Conservation (phyloP, 208 protist genomes). For the Vickermania spadyakhi region DNA sequence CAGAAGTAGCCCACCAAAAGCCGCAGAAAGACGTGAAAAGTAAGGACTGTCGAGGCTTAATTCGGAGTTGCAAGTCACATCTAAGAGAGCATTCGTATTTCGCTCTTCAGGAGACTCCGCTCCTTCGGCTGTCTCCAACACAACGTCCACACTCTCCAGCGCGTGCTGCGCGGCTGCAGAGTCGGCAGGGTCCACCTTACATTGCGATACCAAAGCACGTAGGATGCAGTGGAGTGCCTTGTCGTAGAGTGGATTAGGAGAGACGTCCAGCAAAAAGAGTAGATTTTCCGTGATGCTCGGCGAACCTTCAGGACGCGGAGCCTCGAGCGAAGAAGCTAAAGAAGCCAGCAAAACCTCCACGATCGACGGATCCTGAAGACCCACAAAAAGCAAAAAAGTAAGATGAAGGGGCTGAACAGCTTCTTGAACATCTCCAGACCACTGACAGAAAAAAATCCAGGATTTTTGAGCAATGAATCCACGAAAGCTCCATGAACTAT, state of each 20-base stretch:
- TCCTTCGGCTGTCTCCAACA: neutral
- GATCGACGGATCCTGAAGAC: neutral
- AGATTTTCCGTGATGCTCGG: slow-evolving; percentile 34
- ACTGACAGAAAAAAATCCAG: slow-evolving; percentile 5
- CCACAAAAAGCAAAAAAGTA: slow-evolving; percentile 8
- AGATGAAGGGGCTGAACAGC: slow-evolving; percentile 13
- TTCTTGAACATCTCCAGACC: slow-evolving; percentile 30
- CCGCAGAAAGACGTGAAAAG: neutral
- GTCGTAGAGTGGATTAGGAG: slow-evolving; percentile 22
- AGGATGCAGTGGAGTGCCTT: slow-evolving; percentile 17
- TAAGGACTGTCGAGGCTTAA: neutral
- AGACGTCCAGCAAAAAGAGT: slow-evolving; percentile 65
- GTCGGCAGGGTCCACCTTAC: slow-evolving; percentile 9
- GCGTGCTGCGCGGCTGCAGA: slow-evolving; percentile 2
- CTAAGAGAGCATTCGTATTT: neutral
- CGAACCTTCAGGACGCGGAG: neutral
- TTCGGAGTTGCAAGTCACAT: neutral
- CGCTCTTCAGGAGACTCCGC: no score
- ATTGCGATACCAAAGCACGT: neutral
- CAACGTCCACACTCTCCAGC: neutral
- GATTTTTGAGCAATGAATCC: slow-evolving; percentile 8
- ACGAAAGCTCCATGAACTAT: slow-evolving; percentile 14
- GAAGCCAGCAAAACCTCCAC: neutral
- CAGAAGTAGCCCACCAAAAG: neutral
- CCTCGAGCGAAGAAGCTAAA: neutral